These are phyloP conservation scores for Ilex aquifolium DNA, from an alignment of 257 asterid species.

Conservation along the genomic window DNA sequence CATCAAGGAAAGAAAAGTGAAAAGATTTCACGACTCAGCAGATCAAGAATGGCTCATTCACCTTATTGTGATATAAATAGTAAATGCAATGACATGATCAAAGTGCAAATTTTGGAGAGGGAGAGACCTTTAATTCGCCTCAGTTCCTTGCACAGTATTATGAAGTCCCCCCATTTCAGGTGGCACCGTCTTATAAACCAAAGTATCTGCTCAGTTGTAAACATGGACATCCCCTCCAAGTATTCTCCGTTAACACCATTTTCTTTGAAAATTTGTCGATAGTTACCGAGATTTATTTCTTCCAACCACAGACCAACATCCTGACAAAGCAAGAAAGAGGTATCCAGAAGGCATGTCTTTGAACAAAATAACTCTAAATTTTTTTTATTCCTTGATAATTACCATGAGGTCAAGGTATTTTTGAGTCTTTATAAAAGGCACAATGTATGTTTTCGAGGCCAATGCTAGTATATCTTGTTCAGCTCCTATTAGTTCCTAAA, in stretches of 20 bases:
- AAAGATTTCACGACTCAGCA: too few relatives aligned
- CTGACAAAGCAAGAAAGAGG: slow-evolving; percentile 29
- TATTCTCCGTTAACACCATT: slow-evolving; percentile 96
- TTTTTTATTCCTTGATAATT: neutral
- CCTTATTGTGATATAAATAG: neutral
- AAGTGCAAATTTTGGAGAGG: slow-evolving; percentile 3
- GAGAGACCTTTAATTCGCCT: slow-evolving; percentile 91
- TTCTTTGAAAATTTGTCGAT: slow-evolving; percentile 79
- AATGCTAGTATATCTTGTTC: too few relatives aligned
- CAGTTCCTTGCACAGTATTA: slow-evolving; percentile 98
- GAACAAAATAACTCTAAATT: slow-evolving; percentile 5
- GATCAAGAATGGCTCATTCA: too few relatives aligned
- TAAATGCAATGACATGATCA: neutral
- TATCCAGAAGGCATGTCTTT: slow-evolving; percentile 3
- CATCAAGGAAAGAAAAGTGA: too few relatives aligned
- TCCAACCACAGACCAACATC: slow-evolving; percentile 99
- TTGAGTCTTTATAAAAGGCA: neutral
- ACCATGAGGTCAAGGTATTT: slow-evolving; percentile 7
- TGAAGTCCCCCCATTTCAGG: slow-evolving; percentile 99
- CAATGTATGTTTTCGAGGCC: too few relatives aligned
- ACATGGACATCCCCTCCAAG: slow-evolving; percentile 98
- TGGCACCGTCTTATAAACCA: slow-evolving; percentile 98
- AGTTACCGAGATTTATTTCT: slow-evolving; percentile 90
- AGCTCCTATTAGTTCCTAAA: too few relatives aligned
- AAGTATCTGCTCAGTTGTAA: slow-evolving; percentile 96